These are phyloP conservation scores for Sextonia rubra DNA, from an alignment of 164 flowering plant genomes.

Conservation along the genomic window DNA sequence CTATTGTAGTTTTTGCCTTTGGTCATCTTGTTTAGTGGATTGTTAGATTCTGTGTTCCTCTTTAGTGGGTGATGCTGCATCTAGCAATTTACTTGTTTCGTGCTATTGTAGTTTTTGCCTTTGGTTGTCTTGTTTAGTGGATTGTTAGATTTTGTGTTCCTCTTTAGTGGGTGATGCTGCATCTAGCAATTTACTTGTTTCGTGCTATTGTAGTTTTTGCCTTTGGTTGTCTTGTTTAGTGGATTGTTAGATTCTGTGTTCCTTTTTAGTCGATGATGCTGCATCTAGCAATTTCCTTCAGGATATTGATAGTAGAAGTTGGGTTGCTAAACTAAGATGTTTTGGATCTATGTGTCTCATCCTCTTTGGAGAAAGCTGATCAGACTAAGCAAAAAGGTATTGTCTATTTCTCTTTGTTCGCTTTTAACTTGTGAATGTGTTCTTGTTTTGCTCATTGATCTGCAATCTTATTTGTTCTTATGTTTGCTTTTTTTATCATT, in stretches of 20 bases:
- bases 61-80: not conserved
- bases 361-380: slow-evolving; percentile 25
- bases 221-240: too few species aligned
- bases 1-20: not conserved
- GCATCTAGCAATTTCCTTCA: too few species aligned
- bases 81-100: too few species aligned
- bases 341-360: slow-evolving; percentile 6
- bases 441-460: not conserved
- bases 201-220: too few species aligned
- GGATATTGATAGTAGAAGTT: not conserved
- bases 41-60: slow-evolving; percentile 8
- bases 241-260: too few species aligned
- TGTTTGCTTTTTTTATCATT: not conserved
- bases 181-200: too few species aligned
- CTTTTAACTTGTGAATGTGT: not conserved
- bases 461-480: not conserved
- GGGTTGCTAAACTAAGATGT: not conserved
- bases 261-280: too few species aligned
- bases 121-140: too few species aligned
- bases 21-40: slow-evolving; percentile 11
- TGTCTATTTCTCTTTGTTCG: not conserved
- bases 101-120: too few species aligned
- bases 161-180: too few species aligned
- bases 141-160: too few species aligned
- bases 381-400: slow-evolving; percentile 27